A percentile compares a stretch with the other conserved stretches of the same genome.
Conservation (phyloP, 2,329 filamentous ascomycete genomes). For the Pyricularia pennisetigena region DNA sequence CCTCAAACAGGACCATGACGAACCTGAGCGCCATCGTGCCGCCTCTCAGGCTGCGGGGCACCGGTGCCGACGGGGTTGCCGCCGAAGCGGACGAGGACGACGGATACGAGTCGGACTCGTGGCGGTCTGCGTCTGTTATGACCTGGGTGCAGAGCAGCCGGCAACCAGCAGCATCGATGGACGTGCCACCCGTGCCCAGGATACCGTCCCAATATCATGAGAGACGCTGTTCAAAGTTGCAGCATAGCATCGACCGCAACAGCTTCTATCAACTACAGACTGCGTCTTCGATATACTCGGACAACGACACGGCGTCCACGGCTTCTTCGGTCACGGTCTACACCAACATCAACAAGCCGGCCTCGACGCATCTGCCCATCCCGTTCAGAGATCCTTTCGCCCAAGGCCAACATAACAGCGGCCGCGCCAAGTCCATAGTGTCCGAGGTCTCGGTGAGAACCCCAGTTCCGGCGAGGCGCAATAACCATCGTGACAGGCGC, state of each 20-base stretch:
- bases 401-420: neutral
- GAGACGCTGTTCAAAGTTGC: neutral
- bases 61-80: neutral
- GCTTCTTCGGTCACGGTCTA: neutral
- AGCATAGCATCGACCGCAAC: neutral
- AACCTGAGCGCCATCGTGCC: neutral
- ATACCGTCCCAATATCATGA: neutral
- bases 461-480: neutral
- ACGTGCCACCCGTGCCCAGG: neutral
- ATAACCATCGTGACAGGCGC: neutral
- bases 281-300: neutral
- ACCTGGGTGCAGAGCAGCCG: neutral
- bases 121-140: neutral
- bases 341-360: neutral
- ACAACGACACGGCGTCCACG: neutral
- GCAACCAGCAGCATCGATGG: neutral
- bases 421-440: neutral
- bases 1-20: neutral
- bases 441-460: neutral
- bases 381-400: neutral
- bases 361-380: neutral
- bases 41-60: neutral
- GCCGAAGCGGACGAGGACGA: neutral
- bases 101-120: neutral
- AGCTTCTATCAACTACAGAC: neutral